Base-by-base conservation (phyloP, 352 stramenopile species). In the Phytopythium delawarense region DNA sequence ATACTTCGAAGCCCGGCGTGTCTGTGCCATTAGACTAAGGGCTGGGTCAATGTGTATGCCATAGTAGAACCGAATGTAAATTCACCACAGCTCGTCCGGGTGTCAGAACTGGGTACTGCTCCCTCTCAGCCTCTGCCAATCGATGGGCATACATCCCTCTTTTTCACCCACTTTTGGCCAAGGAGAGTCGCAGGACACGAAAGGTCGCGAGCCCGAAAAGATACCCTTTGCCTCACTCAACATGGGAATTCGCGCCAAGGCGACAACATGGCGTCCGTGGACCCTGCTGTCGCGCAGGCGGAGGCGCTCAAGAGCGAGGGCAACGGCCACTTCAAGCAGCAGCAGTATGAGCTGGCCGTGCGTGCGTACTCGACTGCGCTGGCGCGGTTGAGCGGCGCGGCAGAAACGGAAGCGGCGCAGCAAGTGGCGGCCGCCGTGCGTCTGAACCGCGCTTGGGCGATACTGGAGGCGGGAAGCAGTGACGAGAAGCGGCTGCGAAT, bases 1-100 rank as follows among this genome's bases (percentile, higher is more conserved):
- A 95, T 78, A 72, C 79, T 93, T 95, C 86, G 86, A 95, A 95
- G 86, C 79, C 80, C 72, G 70, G 65, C 87, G 86, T 95, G 84
- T 92, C 86, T 90, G 65, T 93, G 12, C 79, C 52, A 92, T 95
- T 91, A 89, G 86, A 87, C 84, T 95, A 95, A 90, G 84, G 86
- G 87, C 82, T 71, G 84, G 86, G 84, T 95, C 86, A 95, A 95
- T 71, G 71, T 79, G 76, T 73, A 74, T 95, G 86, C 86, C 70
- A 95, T 84, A 95, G 58, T 62, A 74, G 52, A 37, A 53, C 44
- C 46, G 30, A 58, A 46, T 55, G 18, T 44, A 42, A 51, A 23
- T 37, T 54, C 48, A 32, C 4, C 23, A 30, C 37, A 70, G 77
- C 67, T 66, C 77, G 71, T 91, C 84, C 80, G 86, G 86, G 86